These are phyloP conservation scores for Phialophora macrospora DNA, from an alignment of 2,329 filamentous ascomycete genomes.

Conservation along the genomic window DNA sequence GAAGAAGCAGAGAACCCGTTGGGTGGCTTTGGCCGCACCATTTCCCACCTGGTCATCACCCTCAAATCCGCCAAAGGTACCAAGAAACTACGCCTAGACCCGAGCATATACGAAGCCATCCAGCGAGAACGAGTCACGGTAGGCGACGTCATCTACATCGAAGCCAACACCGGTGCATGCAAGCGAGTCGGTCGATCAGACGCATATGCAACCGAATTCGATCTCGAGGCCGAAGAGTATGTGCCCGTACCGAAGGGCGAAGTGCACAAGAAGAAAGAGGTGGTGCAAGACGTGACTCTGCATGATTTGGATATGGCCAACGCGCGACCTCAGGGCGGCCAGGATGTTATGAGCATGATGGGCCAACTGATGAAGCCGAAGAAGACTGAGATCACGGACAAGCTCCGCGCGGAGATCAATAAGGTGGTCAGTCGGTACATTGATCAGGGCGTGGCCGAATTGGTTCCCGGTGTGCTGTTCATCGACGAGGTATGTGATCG, in stretches of 20 bases:
- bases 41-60: conserved; percentile 91
- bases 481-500: conserved; percentile 80
- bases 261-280: conserved; percentile 99
- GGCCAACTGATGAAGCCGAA: conserved; percentile 99
- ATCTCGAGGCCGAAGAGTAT: conserved; percentile 98
- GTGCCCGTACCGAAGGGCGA: conserved; percentile 98
- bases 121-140: conserved; percentile 97
- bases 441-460: conserved; percentile 94
- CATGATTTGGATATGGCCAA: conserved; percentile 98
- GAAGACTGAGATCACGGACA: conserved; percentile 99
- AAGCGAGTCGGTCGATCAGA: conserved; percentile 96
- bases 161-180: conserved; percentile 97
- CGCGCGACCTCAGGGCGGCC: conserved; percentile 89
- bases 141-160: conserved; percentile 98
- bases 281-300: conserved; percentile 96
- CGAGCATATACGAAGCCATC: conserved; percentile 98
- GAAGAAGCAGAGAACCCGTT: conserved; percentile 98
- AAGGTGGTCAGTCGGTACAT: conserved; percentile 99
- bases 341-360: conserved; percentile 99
- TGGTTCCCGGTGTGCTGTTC: conserved; percentile 97
- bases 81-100: conserved; percentile 95
- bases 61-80: conserved; percentile 95
- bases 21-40: conserved; percentile 95
- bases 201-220: conserved; percentile 97
- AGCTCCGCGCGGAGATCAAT: conserved; percentile 94